These are phyloP conservation scores for Thecaphora thlaspeos DNA, from an alignment of 1,284 basidiomycete species.

Conservation along the genomic window DNA sequence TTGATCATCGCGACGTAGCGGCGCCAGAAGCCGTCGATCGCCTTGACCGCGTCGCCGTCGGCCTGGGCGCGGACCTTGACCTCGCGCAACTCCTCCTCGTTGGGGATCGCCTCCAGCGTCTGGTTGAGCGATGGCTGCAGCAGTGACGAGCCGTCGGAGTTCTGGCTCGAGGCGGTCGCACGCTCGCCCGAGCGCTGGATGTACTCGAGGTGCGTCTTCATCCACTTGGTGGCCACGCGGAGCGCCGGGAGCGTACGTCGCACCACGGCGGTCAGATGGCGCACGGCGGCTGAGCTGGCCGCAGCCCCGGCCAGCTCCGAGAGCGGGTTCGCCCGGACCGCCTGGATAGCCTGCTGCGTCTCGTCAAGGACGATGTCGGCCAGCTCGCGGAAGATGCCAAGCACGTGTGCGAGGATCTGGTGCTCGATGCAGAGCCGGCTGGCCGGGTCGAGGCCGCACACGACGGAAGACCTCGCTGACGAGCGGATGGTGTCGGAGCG, in stretches of 20 bases:
- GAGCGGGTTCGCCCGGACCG: conserved; percentile 59
- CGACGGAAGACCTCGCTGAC: conserved; percentile 52
- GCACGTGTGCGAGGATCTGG: conserved; percentile 70
- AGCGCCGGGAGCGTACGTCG: conserved; percentile 81
- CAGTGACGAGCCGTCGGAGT: background rate
- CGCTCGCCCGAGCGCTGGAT: conserved; percentile 58
- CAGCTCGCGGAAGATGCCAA: conserved; percentile 70
- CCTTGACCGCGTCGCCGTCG: conserved; percentile 37
- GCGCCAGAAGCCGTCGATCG: conserved; percentile 67
- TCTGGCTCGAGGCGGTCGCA: conserved; percentile 25
- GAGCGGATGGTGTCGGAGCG: conserved; percentile 60
- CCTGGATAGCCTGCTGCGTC: conserved; percentile 61
- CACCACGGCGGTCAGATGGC: conserved; percentile 79
- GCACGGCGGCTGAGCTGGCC: conserved; percentile 60
- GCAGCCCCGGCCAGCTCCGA: conserved; percentile 3
- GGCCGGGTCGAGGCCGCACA: conserved; percentile 8
- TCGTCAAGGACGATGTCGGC: conserved; percentile 68
- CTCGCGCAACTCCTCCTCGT: conserved; percentile 1
- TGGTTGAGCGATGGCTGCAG: background rate
- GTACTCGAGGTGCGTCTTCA: conserved; percentile 75
- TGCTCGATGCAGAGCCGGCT: conserved; percentile 63
- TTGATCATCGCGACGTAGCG: conserved; percentile 70
- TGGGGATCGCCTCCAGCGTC: background rate
- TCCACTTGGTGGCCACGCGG: conserved; percentile 85
- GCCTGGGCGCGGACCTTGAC: conserved; percentile 11